Percentiles rank a stretch among this genome's conserved stretches.
Evolutionary conservation across 2,329 filamentous ascomycete species (phyloP).

Genomic region (Fusarium azukiicola): DNA sequence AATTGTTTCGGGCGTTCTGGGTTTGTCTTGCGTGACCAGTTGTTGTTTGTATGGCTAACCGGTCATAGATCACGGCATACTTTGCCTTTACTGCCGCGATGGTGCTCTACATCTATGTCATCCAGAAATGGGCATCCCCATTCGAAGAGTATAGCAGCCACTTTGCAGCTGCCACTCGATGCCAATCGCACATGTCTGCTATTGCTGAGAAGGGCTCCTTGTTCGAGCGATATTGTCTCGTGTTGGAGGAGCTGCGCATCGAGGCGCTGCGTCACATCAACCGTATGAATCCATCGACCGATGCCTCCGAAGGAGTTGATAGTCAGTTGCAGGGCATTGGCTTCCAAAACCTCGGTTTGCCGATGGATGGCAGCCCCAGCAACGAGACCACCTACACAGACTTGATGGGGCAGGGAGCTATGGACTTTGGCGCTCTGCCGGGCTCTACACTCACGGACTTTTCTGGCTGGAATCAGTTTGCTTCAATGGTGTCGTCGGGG

Average conservation of each 20-base stretch:
- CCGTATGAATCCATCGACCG: constrained; percentile 41
- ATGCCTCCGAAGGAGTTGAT: constrained; percentile 23
- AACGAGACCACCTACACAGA: constrained; percentile 48
- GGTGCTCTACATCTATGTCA: constrained; percentile 53
- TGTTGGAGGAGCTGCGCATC: constrained; percentile 48
- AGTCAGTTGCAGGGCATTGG: constrained; percentile 28
- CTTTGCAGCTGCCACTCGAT: constrained; percentile 45
- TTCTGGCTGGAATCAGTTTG: constrained; percentile 52
- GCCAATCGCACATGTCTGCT: constrained; percentile 49
- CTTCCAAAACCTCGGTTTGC: constrained; percentile 31
- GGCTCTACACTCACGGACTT: constrained; percentile 40
- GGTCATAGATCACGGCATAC: constrained; percentile 47
- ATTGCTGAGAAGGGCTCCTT: constrained; percentile 51
- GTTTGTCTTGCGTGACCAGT: constrained; percentile 9
- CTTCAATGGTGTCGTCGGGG: constrained; percentile 52
- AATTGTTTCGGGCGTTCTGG: constrained; percentile 53
- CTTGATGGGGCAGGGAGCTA: constrained; percentile 40
- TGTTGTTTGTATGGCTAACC: constrained; percentile 16
- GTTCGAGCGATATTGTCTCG: constrained; percentile 49
- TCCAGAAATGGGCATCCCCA: constrained; percentile 49
- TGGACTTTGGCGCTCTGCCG: constrained; percentile 52
- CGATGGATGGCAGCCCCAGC: constrained; percentile 41
- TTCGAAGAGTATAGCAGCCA: constrained; percentile 46
- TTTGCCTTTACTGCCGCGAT: constrained; percentile 53
- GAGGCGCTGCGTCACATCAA: constrained; percentile 50